Conservation (phyloP, 768 basidiomycete species). For the Kwoniella europaea region DNA sequence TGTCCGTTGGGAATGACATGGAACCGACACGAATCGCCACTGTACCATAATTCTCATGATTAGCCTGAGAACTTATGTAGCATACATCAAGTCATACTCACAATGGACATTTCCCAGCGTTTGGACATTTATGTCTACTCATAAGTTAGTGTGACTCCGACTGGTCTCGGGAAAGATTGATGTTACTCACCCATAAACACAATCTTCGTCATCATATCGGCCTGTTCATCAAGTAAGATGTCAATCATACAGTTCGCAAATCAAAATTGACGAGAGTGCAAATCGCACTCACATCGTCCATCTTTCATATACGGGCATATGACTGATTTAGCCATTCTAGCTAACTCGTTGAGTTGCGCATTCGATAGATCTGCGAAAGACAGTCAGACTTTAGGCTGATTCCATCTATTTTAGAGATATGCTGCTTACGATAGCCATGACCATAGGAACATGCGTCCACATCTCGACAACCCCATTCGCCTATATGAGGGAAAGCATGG, state of each 20-base stretch:
- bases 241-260: neutral
- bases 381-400: neutral
- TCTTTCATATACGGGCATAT: conserved; percentile 45
- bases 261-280: neutral
- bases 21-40: conserved; percentile 41
- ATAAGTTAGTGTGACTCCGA: neutral
- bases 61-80: too few species aligned
- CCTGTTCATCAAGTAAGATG: conserved; percentile 13
- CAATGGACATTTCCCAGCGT: conserved; percentile 41
- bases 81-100: conserved; percentile 15
- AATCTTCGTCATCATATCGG: conserved; percentile 41
- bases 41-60: neutral
- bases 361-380: conserved; percentile 31
- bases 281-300: conserved; percentile 35
- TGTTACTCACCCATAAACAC: conserved; percentile 47
- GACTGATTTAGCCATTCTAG: conserved; percentile 46
- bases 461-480: conserved; percentile 44
- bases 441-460: conserved; percentile 42
- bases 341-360: conserved; percentile 40
- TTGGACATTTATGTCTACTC: conserved; percentile 44
- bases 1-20: conserved; percentile 34
- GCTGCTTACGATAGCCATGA: conserved; percentile 49
- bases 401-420: too few species aligned
- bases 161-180: neutral
- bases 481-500: conserved; percentile 7